Evolutionary conservation across 306 rosid genomes (phyloP).

Genomic region (Dicorynia guianensis): DNA sequence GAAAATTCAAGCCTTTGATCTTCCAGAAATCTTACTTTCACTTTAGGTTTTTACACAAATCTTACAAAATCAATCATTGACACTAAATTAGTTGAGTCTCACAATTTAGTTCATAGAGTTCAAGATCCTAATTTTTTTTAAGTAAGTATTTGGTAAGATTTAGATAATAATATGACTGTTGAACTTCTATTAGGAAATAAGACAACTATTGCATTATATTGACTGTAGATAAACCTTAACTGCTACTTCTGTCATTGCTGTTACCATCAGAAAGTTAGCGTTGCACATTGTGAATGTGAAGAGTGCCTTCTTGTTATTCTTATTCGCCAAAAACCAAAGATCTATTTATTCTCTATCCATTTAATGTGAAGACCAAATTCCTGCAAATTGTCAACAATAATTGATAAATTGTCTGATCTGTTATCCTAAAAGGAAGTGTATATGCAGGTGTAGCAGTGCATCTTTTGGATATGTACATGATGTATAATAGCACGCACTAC

Average conservation of each 20-base stretch:
- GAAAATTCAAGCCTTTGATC: slow-evolving; percentile 32
- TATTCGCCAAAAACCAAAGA: background rate
- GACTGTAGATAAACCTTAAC: slow-evolving; percentile 38
- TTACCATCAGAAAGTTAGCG: slow-evolving; percentile 53
- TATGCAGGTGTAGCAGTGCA: slow-evolving; percentile 30
- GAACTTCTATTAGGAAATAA: slow-evolving; percentile 20
- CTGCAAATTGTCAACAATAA: slow-evolving; percentile 46
- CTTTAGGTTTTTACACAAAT: too few relatives aligned
- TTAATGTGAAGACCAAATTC: slow-evolving; percentile 19
- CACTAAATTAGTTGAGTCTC: too few relatives aligned
- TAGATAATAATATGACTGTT: slow-evolving; percentile 45
- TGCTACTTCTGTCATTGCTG: slow-evolving; percentile 40
- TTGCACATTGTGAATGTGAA: slow-evolving; percentile 49
- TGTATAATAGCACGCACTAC: slow-evolving; percentile 47
- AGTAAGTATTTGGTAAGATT: too few relatives aligned
- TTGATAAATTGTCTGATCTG: slow-evolving; percentile 49
- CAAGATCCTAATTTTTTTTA: too few relatives aligned
- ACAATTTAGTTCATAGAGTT: too few relatives aligned
- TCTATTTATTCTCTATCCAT: slow-evolving; percentile 25
- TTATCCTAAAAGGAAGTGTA: slow-evolving; percentile 28
- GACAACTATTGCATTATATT: slow-evolving; percentile 43
- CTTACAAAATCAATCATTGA: too few relatives aligned
- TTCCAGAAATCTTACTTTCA: too few relatives aligned
- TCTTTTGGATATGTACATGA: slow-evolving; percentile 44
- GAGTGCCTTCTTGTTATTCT: slow-evolving; percentile 35